phyloP scores from a whole-genome alignment of 1,284 basidiomycete genomes.

The Microbotryum lychnidis-dioicae region DNA sequence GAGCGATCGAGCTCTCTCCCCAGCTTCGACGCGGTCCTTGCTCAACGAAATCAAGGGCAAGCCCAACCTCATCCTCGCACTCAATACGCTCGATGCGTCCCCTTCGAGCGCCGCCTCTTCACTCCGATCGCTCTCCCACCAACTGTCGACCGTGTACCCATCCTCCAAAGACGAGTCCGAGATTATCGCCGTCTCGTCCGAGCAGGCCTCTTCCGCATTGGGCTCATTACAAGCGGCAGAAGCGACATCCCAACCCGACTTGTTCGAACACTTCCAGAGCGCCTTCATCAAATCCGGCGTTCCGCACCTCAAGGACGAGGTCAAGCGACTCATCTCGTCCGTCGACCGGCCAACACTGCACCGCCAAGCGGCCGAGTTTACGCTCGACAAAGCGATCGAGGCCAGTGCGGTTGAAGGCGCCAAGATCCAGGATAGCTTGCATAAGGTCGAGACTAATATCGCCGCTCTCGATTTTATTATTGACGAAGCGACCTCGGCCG shows the following conservation, averaged over 20 bases:
- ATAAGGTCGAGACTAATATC: slow-evolving; percentile 5
- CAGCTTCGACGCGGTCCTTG: slow-evolving; percentile 1
- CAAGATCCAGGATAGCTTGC: slow-evolving; percentile 9
- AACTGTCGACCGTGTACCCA: slow-evolving; percentile 14
- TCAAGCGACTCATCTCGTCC: neutral
- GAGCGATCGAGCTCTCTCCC: slow-evolving; percentile 8
- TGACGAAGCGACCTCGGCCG: neutral
- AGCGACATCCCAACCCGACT: neutral
- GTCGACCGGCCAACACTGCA: slow-evolving; percentile 4
- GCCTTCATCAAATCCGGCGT: slow-evolving; percentile 18
- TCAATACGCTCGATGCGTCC: slow-evolving; percentile 17
- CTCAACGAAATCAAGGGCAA: slow-evolving; percentile 18
- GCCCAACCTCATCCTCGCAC: slow-evolving; percentile 23
- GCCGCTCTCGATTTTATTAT: slow-evolving; percentile 12
- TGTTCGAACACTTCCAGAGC: slow-evolving; percentile 16
- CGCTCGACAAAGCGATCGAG: slow-evolving; percentile 12
- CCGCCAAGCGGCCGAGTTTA: slow-evolving; percentile 9
- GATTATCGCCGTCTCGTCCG: slow-evolving; percentile 13
- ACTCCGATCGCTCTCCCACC: slow-evolving; percentile 11
- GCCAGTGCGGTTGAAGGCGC: slow-evolving; percentile 17
- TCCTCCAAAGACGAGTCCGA: neutral
- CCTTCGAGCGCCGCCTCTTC: slow-evolving; percentile 5
- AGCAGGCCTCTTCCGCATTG: slow-evolving; percentile 18
- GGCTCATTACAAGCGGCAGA: slow-evolving; percentile 7
- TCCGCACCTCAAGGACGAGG: slow-evolving; percentile 11